Evolutionary conservation across 2,329 filamentous ascomycete genomes (phyloP), one percentile per base, ranked within the genome.

Genomic region (Epichloe amarillans): DNA sequence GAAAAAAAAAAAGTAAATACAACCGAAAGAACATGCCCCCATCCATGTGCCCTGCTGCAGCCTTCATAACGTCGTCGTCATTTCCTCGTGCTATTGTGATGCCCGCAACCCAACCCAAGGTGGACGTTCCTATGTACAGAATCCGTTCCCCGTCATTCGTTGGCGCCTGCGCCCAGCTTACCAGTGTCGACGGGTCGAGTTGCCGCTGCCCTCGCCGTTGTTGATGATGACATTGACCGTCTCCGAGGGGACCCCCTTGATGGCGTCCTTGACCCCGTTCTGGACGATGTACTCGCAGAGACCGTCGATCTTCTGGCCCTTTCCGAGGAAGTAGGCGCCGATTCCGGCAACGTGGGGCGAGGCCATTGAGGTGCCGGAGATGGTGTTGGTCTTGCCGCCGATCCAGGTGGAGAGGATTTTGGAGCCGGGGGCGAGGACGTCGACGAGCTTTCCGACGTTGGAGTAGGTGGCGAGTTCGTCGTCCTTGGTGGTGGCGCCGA

Each of bases 161-260:
- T 1, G 6, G 36, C 15, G 12, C 14, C 36, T 0, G 36, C 15
- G 12, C 36, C 15, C 3, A 3, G 2, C 36, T 38, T 2, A 38
- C 23, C 14, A 26, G 42, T 11, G 23, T 26, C 19, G 42, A 15
- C 23, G 26, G 14, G 42, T 45, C 6, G 17, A 38, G 45, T 47
- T 38, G 6, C 17, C 15, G 49, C 30, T 1, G 19, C 41, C 33
- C 37, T 33, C 47, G 53, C 74, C 74, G 66, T 82, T 81, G 67
- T 76, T 80, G 52, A 73, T 75, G 49, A 82, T 67, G 52, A 68
- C 59, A 69, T 81, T 80, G 58, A 61, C 57, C 49, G 73, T 77
- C 55, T 69, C 66, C 53, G 58, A 64, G 48, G 67, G 68, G 2
- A 75, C 54, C 54, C 62, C 62, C 40, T 63, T 63, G 50, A 75